Percentiles rank a stretch among this genome's conserved stretches.
Conservation (phyloP, 352 stramenopile species). For the Phytophthora tubulina region DNA sequence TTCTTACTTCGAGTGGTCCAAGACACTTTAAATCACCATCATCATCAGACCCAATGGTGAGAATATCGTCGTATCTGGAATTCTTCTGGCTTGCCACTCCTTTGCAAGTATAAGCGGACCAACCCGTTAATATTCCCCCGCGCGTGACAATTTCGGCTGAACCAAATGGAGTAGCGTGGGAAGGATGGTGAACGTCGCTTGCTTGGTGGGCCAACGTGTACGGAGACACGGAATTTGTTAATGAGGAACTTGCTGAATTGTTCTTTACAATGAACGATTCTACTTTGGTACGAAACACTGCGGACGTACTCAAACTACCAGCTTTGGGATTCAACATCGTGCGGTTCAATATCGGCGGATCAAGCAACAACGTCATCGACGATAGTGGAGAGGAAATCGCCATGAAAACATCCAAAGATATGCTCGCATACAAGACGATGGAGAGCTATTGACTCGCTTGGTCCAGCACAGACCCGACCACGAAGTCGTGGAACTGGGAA, state of each 20-base stretch:
- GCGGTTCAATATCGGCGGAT: constrained; percentile 61
- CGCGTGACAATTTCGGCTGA: neutral
- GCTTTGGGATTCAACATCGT: constrained; percentile 53
- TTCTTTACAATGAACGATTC: constrained; percentile 48
- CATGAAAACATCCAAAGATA: constrained; percentile 49
- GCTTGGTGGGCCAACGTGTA: constrained; percentile 65
- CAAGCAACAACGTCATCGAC: constrained; percentile 43
- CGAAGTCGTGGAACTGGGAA: constrained; percentile 53
- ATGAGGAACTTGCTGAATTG: constrained; percentile 49
- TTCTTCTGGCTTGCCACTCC: neutral
- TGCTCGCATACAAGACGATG: constrained; percentile 53
- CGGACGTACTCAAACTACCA: constrained; percentile 19
- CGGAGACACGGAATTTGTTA: constrained; percentile 23
- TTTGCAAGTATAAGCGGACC: neutral
- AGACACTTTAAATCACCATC: too few relatives aligned
- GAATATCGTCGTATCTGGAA: too few relatives aligned
- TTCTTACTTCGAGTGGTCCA: too few relatives aligned
- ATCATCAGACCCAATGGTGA: too few relatives aligned
- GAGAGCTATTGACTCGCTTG: constrained; percentile 53
- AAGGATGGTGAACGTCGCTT: constrained; percentile 62
- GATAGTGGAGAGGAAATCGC: constrained; percentile 38
- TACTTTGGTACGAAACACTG: constrained; percentile 1
- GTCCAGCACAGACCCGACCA: constrained; percentile 39
- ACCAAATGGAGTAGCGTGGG: constrained; percentile 25
- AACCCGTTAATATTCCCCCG: neutral